A percentile compares a stretch with the other conserved stretches of the same genome.
These are phyloP conservation scores for Eucalyptus rudis DNA, from an alignment of 345 rosid species.

Conservation along the genomic window DNA sequence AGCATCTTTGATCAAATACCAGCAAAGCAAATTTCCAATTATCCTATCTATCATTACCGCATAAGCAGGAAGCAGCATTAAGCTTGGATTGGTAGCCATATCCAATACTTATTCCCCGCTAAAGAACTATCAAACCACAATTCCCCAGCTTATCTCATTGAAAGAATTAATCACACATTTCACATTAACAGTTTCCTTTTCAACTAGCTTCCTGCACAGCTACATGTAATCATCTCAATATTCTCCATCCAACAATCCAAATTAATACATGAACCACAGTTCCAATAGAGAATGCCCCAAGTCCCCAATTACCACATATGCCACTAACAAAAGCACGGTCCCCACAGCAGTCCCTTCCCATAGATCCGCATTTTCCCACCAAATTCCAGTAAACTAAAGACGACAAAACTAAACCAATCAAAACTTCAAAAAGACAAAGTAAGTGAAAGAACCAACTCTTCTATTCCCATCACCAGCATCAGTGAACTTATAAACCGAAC, in stretches of 20 bases:
- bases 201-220: not conserved
- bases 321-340: not conserved
- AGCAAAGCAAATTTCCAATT: not conserved
- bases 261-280: not conserved
- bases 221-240: not conserved
- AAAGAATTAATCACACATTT: not conserved
- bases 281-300: not conserved
- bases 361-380: not conserved
- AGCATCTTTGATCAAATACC: not conserved
- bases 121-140: not conserved
- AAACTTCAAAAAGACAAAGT: not conserved
- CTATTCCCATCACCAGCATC: constrained; percentile 63
- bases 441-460: constrained; percentile 31
- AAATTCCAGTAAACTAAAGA: not conserved
- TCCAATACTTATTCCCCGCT: not conserved
- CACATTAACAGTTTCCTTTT: not conserved
- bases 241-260: not conserved
- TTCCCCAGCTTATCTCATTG: not conserved
- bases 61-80: not conserved
- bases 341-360: not conserved
- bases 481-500: constrained; percentile 53
- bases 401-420: not conserved
- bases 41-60: not conserved
- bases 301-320: not conserved
- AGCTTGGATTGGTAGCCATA: not conserved